Evolutionary conservation across 2,329 filamentous ascomycete species (phyloP).

Genomic region (Cytospora chrysosperma): DNA sequence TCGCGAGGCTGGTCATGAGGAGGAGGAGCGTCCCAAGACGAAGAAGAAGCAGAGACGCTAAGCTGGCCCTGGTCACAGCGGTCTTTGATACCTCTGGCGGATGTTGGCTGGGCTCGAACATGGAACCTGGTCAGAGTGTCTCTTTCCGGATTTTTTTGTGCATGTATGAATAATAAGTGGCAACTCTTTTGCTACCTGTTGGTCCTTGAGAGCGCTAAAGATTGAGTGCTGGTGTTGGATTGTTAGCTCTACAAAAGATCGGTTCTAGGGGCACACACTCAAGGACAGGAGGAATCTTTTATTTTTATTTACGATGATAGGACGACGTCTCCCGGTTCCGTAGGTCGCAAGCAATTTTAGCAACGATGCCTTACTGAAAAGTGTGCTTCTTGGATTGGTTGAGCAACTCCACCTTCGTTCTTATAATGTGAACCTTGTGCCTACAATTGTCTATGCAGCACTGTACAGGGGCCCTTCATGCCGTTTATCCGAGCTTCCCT

Average conservation of each 20-base stretch:
- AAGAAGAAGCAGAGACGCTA: slow-evolving; percentile 46
- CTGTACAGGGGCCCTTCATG: neutral
- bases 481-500: neutral
- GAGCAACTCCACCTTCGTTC: neutral
- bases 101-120: neutral
- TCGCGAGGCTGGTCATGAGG: slow-evolving; percentile 65
- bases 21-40: slow-evolving; percentile 75
- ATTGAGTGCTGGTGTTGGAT: neutral
- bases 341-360: neutral
- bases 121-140: neutral
- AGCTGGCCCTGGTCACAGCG: neutral
- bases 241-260: neutral
- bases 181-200: neutral
- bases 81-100: neutral
- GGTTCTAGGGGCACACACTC: neutral
- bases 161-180: slow-evolving; percentile 10
- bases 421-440: neutral
- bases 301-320: neutral
- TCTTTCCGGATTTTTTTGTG: neutral
- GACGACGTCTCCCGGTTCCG: neutral
- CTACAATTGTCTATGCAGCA: neutral
- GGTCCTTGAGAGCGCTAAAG: neutral
- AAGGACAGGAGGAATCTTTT: neutral
- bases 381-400: neutral
- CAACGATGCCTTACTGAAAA: neutral